Conservation (phyloP, 169 alveolate genomes). For the Cryptosporidium xiaoi region DNA sequence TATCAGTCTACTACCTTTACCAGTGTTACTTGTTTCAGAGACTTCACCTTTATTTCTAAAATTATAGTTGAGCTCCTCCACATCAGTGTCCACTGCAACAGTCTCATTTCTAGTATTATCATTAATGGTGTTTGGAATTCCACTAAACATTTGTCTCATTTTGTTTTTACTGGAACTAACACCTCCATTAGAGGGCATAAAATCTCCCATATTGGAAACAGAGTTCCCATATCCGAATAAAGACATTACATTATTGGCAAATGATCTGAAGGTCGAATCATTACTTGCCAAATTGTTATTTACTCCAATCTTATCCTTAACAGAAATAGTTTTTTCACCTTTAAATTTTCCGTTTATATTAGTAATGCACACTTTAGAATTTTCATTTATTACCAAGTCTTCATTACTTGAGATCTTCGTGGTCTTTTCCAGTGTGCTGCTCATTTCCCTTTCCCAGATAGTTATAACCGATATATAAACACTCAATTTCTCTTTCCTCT, state of each 20-base stretch:
- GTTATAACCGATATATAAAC: conserved; percentile 9
- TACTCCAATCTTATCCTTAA: background rate
- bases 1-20: background rate
- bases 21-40: background rate
- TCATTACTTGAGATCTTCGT: conserved; percentile 38
- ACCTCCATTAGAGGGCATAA: too few species aligned
- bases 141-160: background rate
- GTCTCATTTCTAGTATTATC: conserved; percentile 6
- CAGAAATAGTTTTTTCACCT: background rate
- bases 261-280: conserved; percentile 31
- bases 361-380: conserved; percentile 16
- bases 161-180: background rate
- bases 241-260: conserved; percentile 68
- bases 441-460: conserved; percentile 32
- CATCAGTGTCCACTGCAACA: conserved; percentile 53
- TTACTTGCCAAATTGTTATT: background rate
- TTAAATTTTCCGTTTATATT: conserved; percentile 8
- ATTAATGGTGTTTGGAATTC: background rate
- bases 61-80: conserved; percentile 18
- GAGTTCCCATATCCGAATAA: conserved; percentile 55
- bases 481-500: background rate
- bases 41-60: background rate
- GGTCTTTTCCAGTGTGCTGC: conserved; percentile 10
- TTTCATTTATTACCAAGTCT: conserved; percentile 24
- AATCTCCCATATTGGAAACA: too few species aligned